Percentiles rank a stretch among this genome's conserved stretches.
Conservation (phyloP, 2,329 filamentous ascomycete species). For the Stagonosporopsis rhizophila region DNA sequence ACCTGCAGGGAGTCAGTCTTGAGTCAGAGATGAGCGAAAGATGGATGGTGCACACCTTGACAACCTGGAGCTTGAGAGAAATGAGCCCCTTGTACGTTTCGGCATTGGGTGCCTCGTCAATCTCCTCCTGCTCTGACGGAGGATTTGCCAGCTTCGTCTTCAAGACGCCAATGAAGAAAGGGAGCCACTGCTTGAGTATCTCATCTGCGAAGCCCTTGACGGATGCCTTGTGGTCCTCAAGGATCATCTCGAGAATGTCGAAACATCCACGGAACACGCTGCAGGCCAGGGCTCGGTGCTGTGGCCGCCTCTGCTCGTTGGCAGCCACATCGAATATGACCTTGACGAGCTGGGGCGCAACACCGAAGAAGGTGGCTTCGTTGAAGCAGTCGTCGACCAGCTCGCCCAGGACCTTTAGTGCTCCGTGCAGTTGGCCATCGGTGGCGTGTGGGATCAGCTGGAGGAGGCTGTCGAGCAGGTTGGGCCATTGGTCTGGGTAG, state of each 20-base stretch:
- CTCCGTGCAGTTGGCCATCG: conserved; percentile 85
- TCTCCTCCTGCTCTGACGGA: conserved; percentile 64
- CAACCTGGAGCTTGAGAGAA: conserved; percentile 89
- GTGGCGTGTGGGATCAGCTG: conserved; percentile 76
- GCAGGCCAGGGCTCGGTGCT: conserved; percentile 82
- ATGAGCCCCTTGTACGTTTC: conserved; percentile 81
- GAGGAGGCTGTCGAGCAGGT: conserved; percentile 80
- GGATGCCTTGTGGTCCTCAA: conserved; percentile 86
- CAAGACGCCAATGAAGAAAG: conserved; percentile 83
- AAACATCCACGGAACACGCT: conserved; percentile 92
- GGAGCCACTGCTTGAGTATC: conserved; percentile 81
- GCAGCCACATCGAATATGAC: conserved; percentile 83
- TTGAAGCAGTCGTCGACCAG: conserved; percentile 92
- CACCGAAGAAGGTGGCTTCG: conserved; percentile 92
- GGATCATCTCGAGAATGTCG: conserved; percentile 94
- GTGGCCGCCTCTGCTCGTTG: conserved; percentile 75
- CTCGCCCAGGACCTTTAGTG: conserved; percentile 85
- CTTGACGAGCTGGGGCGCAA: conserved; percentile 84
- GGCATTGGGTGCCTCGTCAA: conserved; percentile 61
- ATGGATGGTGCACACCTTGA: conserved; percentile 64
- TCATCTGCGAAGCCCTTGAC: conserved; percentile 91
- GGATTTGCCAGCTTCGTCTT: conserved; percentile 73
- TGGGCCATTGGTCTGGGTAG: conserved; percentile 95
- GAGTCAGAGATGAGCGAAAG: neutral
- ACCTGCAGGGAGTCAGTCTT: conserved; percentile 58